Evolutionary conservation across 2,329 filamentous ascomycete genomes (phyloP).

Genomic region (Penicillium sp.): DNA sequence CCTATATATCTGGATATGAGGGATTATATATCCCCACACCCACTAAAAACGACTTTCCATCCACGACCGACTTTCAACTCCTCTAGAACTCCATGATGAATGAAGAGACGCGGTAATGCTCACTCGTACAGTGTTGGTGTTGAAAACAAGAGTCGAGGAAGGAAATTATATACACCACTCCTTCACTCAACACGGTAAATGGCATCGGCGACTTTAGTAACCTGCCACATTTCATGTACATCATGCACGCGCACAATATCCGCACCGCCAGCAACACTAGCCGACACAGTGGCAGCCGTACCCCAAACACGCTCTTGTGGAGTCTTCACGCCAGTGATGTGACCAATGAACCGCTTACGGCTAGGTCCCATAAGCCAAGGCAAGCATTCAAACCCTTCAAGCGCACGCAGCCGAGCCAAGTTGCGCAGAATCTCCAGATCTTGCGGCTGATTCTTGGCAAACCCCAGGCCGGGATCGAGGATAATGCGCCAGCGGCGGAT

Average conservation of each 20-base stretch:
- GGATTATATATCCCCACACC: background rate
- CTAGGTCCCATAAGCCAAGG: slow-evolving; percentile 90
- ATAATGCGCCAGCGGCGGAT: slow-evolving; percentile 91
- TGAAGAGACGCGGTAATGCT: slow-evolving; percentile 16
- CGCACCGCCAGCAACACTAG: slow-evolving; percentile 80
- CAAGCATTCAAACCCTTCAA: slow-evolving; percentile 53
- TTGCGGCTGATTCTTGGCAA: slow-evolving; percentile 78
- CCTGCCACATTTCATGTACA: slow-evolving; percentile 78
- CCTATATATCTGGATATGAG: background rate
- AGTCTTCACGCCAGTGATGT: slow-evolving; percentile 70
- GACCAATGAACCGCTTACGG: slow-evolving; percentile 84
- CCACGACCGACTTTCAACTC: background rate
- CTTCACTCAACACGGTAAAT: slow-evolving; percentile 62
- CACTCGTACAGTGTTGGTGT: slow-evolving; percentile 18
- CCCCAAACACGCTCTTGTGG: slow-evolving; percentile 74
- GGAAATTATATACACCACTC: background rate
- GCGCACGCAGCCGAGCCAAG: slow-evolving; percentile 58
- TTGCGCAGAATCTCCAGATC: slow-evolving; percentile 76
- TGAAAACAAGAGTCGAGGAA: slow-evolving; percentile 18
- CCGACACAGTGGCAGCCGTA: slow-evolving; percentile 82
- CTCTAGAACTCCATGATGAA: slow-evolving; percentile 23
- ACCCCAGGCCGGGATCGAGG: slow-evolving; percentile 89
- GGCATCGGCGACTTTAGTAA: slow-evolving; percentile 86
- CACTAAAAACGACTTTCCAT: background rate
- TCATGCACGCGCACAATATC: slow-evolving; percentile 94